These are phyloP conservation scores for Gonium pectorale DNA, from an alignment of 139 green algal genomes.

Conservation along the genomic window DNA sequence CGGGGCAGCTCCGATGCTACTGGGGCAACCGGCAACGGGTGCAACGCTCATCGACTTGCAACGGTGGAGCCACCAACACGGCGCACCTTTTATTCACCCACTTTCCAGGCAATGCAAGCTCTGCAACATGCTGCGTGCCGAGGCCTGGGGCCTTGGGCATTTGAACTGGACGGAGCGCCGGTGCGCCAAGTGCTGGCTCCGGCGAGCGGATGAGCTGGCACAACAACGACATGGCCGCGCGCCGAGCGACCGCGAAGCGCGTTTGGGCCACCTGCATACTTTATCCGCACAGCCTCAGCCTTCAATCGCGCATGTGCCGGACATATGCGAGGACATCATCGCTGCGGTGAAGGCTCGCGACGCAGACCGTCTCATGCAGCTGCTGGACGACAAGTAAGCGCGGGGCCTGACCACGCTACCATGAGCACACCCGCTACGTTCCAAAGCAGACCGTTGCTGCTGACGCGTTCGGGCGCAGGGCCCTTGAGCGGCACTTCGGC, in stretches of 20 bases:
- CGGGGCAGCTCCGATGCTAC: no score
- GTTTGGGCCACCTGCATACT: not conserved
- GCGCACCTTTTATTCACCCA: no score
- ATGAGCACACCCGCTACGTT: not conserved
- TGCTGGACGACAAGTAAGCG: constrained; percentile 16
- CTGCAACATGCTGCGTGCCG: constrained; percentile 31
- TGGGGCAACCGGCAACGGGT: no score
- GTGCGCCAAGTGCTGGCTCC: constrained; percentile 18
- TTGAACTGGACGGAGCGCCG: constrained; percentile 15
- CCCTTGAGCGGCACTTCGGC: not conserved
- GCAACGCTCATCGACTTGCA: not conserved
- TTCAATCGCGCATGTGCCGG: not conserved
- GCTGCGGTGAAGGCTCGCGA: constrained; percentile 3
- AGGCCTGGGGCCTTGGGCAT: constrained; percentile 45
- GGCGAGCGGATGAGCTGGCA: not conserved
- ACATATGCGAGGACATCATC: not conserved
- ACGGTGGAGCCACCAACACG: not conserved
- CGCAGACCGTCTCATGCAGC: not conserved
- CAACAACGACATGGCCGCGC: not conserved
- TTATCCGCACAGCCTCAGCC: not conserved
- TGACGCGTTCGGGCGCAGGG: not conserved
- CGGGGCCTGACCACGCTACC: not conserved
- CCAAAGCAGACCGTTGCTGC: not conserved
- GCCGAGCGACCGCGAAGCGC: not conserved
- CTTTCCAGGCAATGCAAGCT: constrained; percentile 40